Base-by-base conservation (phyloP, 306 rosid species). In the Casuarina cunninghamiana region DNA sequence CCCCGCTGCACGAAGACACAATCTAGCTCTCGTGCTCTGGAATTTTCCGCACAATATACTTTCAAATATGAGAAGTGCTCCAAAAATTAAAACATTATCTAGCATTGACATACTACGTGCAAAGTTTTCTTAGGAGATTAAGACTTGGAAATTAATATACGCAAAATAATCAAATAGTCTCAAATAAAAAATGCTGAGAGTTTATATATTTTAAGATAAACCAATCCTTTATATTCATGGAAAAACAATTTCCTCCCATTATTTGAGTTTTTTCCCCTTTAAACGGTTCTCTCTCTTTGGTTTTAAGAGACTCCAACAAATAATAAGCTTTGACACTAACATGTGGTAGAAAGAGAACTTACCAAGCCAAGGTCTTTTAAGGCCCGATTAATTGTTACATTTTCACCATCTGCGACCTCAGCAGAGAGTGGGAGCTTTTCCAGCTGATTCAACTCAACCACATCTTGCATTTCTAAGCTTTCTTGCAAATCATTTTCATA, bases 351-450 rank as follows among this genome's bases (percentile, higher is more conserved):
- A 7, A 1, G 21, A 13, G 7, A 74, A 55, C 76, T 86, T 79
- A 92, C 98, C 86, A 94, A 81, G 79, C 91, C 98, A 74, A 94
- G 86, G 45, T 84, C 89, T 53, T 87, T 83, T 78, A 91, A 86
- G 61, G 90, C 90, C 11, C 3, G 5, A 55, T 73, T 76, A 37
- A 79, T 46, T 48, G 84, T 69, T 19, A 76, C 77, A 48, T 53
- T 72, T 13, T 72, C 70, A 42, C 69, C 65, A 26, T 78, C 73
- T 21, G 82, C 62, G 50, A 72, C 79, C 42, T 78, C 85, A 11
- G 73, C 32, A 67, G 82, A 84, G 53, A 83, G 75, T 15, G 89
- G 93, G 55, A 93, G 81, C 10, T 66, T 49, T 48, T 71, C 89
- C 80, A 88, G 73, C 44, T 74, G 69, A 16, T 77, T 78, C 45